Evolutionary conservation across 2,329 filamentous ascomycete species (phyloP).

Genomic region (Aspergillus proliferans): DNA sequence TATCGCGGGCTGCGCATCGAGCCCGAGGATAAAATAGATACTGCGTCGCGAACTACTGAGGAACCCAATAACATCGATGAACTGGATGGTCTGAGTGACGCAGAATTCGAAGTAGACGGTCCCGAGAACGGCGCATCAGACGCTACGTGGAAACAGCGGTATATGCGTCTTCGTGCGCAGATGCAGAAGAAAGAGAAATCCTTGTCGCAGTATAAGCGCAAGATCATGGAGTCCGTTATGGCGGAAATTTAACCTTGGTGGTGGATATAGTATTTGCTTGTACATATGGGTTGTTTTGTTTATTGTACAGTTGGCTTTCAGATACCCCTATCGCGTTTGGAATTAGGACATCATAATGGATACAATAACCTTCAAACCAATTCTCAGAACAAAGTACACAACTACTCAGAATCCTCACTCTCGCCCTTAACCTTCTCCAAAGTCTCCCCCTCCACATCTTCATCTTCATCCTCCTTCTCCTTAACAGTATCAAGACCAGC

Average conservation of each 20-base stretch:
- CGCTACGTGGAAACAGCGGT: constrained; percentile 35
- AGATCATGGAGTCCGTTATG: constrained; percentile 40
- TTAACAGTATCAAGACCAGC: not conserved
- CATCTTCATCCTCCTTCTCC: not conserved
- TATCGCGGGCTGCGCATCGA: constrained; percentile 4
- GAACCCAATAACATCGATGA: constrained; percentile 11
- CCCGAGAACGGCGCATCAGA: constrained; percentile 17
- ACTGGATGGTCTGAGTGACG: constrained; percentile 17
- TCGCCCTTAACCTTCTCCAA: not conserved
- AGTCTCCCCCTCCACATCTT: not conserved
- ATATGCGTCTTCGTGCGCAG: constrained; percentile 31
- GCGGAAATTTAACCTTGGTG: constrained; percentile 21
- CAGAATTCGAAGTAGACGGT: constrained; percentile 24
- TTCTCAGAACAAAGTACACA: not conserved
- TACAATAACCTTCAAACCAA: not conserved
- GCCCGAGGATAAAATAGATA: constrained; percentile 5
- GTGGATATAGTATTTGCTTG: not conserved
- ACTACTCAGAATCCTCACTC: not conserved
- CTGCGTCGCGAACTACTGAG: not conserved
- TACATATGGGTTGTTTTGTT: not conserved
- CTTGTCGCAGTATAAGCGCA: constrained; percentile 36
- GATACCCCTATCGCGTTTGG: not conserved
- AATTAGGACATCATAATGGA: not conserved
- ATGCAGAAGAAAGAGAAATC: constrained; percentile 34
- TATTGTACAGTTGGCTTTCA: not conserved